These are phyloP conservation scores for Eucalyptus tenuipes DNA, from an alignment of 345 rosid genomes.

Conservation along the genomic window DNA sequence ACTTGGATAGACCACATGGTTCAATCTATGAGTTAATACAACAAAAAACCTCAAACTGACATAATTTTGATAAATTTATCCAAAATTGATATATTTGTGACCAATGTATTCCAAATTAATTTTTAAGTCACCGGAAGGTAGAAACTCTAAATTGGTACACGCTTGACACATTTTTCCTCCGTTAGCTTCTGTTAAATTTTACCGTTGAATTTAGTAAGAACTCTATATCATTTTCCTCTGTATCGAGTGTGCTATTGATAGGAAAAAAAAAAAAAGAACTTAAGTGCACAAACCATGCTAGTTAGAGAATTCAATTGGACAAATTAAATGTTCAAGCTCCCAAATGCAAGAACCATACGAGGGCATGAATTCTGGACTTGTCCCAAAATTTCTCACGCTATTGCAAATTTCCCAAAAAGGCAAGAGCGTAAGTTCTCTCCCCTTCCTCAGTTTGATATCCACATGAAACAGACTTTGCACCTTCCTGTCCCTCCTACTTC, in stretches of 20 bases:
- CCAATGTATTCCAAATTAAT: rapidly evolving
- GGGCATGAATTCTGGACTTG: not conserved
- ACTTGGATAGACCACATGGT: rapidly evolving
- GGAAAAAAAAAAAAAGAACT: not conserved
- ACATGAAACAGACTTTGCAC: not conserved
- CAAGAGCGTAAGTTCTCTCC: not conserved
- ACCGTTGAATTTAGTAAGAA: no score
- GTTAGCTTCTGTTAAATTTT: no score
- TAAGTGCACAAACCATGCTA: not conserved
- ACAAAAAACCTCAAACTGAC: rapidly evolving
- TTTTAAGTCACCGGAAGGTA: no score
- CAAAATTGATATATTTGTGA: rapidly evolving
- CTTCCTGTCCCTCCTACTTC: not conserved
- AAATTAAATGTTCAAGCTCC: not conserved
- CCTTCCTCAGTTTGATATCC: not conserved
- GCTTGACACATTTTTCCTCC: rapidly evolving
- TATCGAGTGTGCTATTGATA: not conserved
- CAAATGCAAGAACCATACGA: not conserved
- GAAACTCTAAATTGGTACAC: rapidly evolving
- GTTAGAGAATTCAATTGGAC: not conserved
- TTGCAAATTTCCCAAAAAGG: not conserved
- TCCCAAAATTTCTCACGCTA: not conserved
- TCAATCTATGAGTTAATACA: no score
- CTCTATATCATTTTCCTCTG: not conserved
- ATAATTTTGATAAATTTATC: rapidly evolving